Evolutionary conservation across 768 basidiomycete genomes (phyloP), one percentile per base, ranked within the genome.

Genomic region (Rhodotorula toruloides): DNA sequence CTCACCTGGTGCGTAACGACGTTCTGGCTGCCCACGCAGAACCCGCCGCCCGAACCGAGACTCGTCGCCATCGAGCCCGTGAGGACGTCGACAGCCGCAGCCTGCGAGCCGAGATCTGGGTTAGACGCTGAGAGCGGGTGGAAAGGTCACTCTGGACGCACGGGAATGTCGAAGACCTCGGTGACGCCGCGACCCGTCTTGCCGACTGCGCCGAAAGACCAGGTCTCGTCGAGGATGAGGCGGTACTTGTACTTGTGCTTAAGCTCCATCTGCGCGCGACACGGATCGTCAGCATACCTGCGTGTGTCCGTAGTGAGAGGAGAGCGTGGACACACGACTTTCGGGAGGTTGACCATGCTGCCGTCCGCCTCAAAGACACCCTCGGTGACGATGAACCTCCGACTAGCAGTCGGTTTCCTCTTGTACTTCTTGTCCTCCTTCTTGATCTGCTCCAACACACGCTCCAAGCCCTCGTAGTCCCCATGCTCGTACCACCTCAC

Each of bases 401-500:
- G 82, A 47, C 60, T 62, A 22, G 67, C 63, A 2, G 91, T 96
- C 73, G 97, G 80, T 2, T 88, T 89, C 3, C 82, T 82, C 52
- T 85, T 84, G 60, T 89, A 86, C 79, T 91, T 90, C 79, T 87
- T 87, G 67, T 88, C 81, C 73, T 98, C 94, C 81, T 90, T 93
- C 73, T 89, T 90, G 5, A 94, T 83, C 62, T 81, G 81, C 67
- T 89, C 81, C 60, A 99, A 81, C 13, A 92, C 88, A 25, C 90
- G 86, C 78, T 97, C 94, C 39, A 99, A 83, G 71, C 87, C 90
- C 74, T 86, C 85, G 76, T 92, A 81, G 75, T 97, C 92, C 72
- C 94, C 96, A 76, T 98, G 96, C 72, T 97, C 93, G 76, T 85
- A 99, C 91, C 91, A 99, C 59, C 90, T 84, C 40, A 98, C 85